Evolutionary conservation across 257 asterid genomes (phyloP).

Genomic region (Nicotiana otophora): DNA sequence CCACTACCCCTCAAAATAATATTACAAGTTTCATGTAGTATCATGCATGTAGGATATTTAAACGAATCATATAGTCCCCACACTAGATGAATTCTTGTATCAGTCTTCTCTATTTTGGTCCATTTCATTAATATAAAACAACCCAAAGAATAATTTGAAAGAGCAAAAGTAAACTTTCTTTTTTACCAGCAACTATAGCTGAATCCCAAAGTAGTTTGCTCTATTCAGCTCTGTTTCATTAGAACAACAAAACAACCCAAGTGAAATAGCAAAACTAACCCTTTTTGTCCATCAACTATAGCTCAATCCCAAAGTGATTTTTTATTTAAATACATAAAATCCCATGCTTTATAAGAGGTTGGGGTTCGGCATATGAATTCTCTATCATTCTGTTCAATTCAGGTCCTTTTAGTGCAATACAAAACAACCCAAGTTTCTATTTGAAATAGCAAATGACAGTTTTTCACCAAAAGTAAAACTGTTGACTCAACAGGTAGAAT

Average conservation of each 20-base stretch:
- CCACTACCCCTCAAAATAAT: background rate
- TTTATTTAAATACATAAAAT: no score
- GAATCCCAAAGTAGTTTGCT: no score
- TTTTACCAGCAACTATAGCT: no score
- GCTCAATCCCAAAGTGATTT: background rate
- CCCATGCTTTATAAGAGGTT: no score
- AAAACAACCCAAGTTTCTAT: background rate
- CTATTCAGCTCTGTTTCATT: no score
- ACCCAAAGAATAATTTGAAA: no score
- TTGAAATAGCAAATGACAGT: background rate
- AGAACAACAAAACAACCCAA: background rate
- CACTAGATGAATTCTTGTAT: no score
- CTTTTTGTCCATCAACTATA: background rate
- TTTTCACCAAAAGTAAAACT: background rate
- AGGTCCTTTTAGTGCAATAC: background rate
- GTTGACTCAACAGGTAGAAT: no score
- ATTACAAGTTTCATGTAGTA: background rate
- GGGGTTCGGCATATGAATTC: background rate
- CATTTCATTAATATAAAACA: no score
- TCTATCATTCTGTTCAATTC: background rate
- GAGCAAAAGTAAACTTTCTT: no score
- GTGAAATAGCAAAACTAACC: background rate
- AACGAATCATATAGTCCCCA: background rate
- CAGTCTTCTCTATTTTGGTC: no score
- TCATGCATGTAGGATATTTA: background rate